Evolutionary conservation across 345 rosid genomes (phyloP), one percentile per base, ranked within the genome.

Genomic region (Bruguiera parviflora): DNA sequence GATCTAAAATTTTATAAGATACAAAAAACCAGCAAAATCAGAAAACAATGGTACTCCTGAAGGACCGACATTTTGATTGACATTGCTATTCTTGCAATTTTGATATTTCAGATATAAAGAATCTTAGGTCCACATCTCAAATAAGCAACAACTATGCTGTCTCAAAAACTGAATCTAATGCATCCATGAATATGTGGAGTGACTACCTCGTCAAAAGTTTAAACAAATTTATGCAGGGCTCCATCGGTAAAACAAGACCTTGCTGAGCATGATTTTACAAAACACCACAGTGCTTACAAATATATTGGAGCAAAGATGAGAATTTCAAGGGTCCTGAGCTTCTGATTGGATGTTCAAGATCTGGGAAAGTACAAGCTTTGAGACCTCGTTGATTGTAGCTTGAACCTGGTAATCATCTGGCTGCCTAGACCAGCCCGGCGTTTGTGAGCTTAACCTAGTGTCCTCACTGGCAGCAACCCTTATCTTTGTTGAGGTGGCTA

Each of bases 321-420:
- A 67, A 31, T 68, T 71, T 82, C 82, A 78, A 58, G 84, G 70
- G 61, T 88, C 92, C 75, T 81, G 90, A 25, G 79, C 67, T 53
- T 88, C 97, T 5, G 91, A 61, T 73, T 81, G 96, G 71, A 90
- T 83, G 72, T 92, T 92, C 71, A 89, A 75, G 58, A 95, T 69
- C 58, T 90, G 99, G 37, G 96, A 86, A 46, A 90, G 84, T 20
- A 90, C 85, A 72, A 90, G 88, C 86, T 83, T 90, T 28, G 96
- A 88, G 71, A 95, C 83, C 77, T 92, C 97, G 74, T 64, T 87
- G 25, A 92, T 90, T 2, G 94, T 86, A 52, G 90, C 89, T 73
- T 88, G 94, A 52, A 90, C 94, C 63, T 70, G 89, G 66, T 81
- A 79, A 61, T 92, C 99, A 73, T 85, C 95, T 10, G 91, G 65